Evolutionary conservation across 495 filamentous ascomycete genomes (phyloP).

Genomic region (Pseudoneurospora amorphoporcata): DNA sequence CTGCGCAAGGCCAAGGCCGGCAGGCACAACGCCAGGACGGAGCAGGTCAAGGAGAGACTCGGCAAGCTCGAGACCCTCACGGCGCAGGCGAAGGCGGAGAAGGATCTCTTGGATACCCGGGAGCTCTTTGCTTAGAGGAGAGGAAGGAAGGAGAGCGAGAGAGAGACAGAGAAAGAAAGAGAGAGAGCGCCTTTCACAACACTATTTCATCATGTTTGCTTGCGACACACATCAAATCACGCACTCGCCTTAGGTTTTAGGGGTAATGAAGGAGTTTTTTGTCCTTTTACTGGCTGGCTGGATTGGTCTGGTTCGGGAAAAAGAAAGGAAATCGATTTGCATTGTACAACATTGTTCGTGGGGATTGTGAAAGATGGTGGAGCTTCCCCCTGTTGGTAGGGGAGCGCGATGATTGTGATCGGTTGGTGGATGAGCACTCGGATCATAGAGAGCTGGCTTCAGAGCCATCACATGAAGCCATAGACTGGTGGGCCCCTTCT

Average conservation of each 20-base stretch:
- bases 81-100: conserved; percentile 47
- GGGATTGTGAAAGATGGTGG: not conserved
- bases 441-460: not conserved
- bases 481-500: not conserved
- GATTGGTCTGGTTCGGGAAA: not conserved
- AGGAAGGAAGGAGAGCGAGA: not conserved
- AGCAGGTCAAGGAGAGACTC: conserved; percentile 59
- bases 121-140: conserved; percentile 64
- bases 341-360: not conserved
- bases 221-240: not conserved
- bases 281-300: not conserved
- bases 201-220: not conserved
- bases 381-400: not conserved
- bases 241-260: not conserved
- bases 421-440: not conserved
- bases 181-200: not conserved
- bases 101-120: conserved; percentile 66
- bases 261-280: not conserved
- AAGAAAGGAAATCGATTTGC: not conserved
- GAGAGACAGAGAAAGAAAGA: not conserved
- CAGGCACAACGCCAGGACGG: conserved; percentile 60
- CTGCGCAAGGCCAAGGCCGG: conserved; percentile 62
- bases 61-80: conserved; percentile 63
- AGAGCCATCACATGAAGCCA: not conserved
- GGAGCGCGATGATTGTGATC: not conserved